phyloP scores from a whole-genome alignment of 1,139 yeast species.

The Geotrichum klebahnii region DNA sequence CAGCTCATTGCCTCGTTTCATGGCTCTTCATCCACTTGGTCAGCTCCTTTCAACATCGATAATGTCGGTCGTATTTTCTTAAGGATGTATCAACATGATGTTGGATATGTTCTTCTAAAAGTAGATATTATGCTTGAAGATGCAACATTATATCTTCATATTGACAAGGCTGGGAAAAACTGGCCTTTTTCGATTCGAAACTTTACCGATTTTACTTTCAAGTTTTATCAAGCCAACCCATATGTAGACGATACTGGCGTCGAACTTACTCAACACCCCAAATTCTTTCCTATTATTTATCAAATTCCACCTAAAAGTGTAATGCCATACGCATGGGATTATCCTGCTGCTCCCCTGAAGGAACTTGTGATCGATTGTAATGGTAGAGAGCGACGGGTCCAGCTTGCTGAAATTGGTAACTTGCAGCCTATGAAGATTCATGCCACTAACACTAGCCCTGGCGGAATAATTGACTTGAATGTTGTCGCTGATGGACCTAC shows the following conservation, averaged over 20 bases:
- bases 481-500: conserved; percentile 97
- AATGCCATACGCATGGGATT: conserved; percentile 98
- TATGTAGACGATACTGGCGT: conserved; percentile 70
- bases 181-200: conserved; percentile 96
- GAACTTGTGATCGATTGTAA: conserved; percentile 68
- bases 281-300: conserved; percentile 54
- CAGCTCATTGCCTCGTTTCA: conserved; percentile 58
- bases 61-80: conserved; percentile 79
- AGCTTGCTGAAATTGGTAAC: conserved; percentile 88
- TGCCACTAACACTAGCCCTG: conserved; percentile 40
- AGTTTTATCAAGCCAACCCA: conserved; percentile 83
- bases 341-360: conserved; percentile 82
- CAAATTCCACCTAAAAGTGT: conserved; percentile 83
- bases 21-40: conserved; percentile 58
- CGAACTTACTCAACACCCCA: conserved; percentile 34
- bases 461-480: conserved; percentile 68
- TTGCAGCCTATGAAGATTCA: conserved; percentile 70
- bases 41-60: conserved; percentile 79
- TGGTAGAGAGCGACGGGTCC: conserved; percentile 72
- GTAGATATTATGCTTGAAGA: conserved; percentile 72
- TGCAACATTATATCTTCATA: conserved; percentile 73
- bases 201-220: conserved; percentile 78
- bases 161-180: conserved; percentile 64
- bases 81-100: conserved; percentile 58
- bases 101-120: conserved; percentile 66